Percentiles rank a stretch among this genome's conserved stretches.
Evolutionary conservation across 2,329 filamentous ascomycete species (phyloP).

Genomic region (Acephala macrosclerotiorum): DNA sequence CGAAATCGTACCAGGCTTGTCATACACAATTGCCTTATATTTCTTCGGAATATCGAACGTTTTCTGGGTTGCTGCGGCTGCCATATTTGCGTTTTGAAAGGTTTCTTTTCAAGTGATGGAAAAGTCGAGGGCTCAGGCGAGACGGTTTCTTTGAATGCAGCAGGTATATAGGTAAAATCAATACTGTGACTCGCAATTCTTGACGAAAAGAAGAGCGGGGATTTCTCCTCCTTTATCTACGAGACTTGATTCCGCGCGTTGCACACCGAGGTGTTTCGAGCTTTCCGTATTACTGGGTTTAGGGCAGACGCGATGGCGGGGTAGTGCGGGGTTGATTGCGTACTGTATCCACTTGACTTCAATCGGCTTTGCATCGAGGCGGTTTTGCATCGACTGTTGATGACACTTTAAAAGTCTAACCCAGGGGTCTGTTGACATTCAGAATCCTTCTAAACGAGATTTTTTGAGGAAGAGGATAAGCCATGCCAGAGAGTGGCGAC

Average conservation of each 20-base stretch:
- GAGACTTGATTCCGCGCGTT: not conserved
- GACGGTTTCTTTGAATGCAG: not conserved
- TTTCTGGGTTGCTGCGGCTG: slow-evolving; percentile 32
- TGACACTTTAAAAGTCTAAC: not conserved
- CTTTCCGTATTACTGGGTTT: not conserved
- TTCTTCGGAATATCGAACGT: slow-evolving; percentile 58
- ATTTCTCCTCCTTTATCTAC: not conserved
- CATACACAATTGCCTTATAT: slow-evolving; percentile 70
- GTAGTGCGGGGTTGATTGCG: slow-evolving; percentile 21
- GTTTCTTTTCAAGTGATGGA: not conserved
- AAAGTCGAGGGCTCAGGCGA: not conserved
- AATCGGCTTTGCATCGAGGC: not conserved
- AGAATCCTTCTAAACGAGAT: not conserved
- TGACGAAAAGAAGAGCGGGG: slow-evolving; percentile 8
- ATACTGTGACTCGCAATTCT: slow-evolving; percentile 5
- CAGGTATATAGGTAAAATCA: not conserved
- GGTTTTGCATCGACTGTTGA: not conserved
- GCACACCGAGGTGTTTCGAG: slow-evolving; percentile 1
- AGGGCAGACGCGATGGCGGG: slow-evolving; percentile 2
- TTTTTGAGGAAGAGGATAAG: too few relatives aligned
- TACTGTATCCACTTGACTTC: not conserved
- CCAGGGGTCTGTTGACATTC: not conserved
- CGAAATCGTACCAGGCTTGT: slow-evolving; percentile 69
- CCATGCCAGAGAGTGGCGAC: too few relatives aligned
- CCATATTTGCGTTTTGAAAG: slow-evolving; percentile 34